Conservation (phyloP, 2,329 filamentous ascomycete species). For the Aspergillus persii region DNA sequence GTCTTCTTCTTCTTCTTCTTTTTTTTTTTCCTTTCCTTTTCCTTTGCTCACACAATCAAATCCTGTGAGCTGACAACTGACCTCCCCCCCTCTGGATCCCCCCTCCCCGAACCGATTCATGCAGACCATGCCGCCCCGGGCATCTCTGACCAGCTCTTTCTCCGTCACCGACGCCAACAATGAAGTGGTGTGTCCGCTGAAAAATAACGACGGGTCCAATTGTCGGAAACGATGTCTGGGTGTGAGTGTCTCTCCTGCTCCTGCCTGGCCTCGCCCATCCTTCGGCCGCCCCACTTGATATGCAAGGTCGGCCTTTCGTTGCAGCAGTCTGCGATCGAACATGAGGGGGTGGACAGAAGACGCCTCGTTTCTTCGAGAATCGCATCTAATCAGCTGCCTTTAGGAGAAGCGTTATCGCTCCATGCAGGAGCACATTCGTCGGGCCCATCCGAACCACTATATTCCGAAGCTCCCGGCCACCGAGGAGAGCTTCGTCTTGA, state of each 20-base stretch:
- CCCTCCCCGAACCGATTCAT: constrained; percentile 33
- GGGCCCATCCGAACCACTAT: constrained; percentile 95
- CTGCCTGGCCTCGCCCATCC: constrained; percentile 7
- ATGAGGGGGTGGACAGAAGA: neutral
- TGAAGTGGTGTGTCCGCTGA: constrained; percentile 93
- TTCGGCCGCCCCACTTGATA: constrained; percentile 1
- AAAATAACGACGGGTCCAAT: constrained; percentile 92
- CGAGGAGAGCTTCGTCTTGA: constrained; percentile 94
- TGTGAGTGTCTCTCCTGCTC: constrained; percentile 62
- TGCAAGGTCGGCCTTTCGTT: constrained; percentile 7
- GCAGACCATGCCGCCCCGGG: constrained; percentile 80
- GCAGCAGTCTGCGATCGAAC: constrained; percentile 3
- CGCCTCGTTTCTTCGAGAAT: neutral
- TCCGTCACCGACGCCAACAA: constrained; percentile 89
- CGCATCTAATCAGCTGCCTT: constrained; percentile 17
- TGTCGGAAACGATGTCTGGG: constrained; percentile 97
- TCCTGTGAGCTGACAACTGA: constrained; percentile 9
- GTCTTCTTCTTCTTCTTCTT: neutral
- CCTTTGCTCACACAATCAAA: neutral
- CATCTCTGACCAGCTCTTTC: constrained; percentile 83
- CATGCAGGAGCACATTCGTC: constrained; percentile 98
- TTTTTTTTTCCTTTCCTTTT: neutral
- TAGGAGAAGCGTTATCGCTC: constrained; percentile 95
- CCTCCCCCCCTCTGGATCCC: constrained; percentile 10
- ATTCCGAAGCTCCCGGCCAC: constrained; percentile 97